A percentile compares a stretch with the other conserved stretches of the same genome.
Evolutionary conservation across 441 rosid species (phyloP).

Genomic region (Pelargonium cotyledonis): DNA sequence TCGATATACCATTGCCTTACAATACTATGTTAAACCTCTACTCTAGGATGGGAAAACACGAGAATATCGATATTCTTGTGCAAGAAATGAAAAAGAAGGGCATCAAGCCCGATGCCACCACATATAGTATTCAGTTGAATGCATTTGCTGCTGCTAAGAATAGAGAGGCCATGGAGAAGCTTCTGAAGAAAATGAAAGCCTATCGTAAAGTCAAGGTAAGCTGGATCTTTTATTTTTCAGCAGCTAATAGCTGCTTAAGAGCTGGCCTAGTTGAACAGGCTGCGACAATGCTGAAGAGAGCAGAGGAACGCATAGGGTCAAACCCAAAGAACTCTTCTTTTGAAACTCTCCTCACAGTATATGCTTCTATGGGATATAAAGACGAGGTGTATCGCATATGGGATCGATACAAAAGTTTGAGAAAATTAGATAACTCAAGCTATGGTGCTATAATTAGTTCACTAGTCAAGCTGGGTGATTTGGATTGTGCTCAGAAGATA

Average conservation of each 20-base stretch:
- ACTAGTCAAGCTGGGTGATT: background rate
- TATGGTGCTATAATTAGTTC: conserved; percentile 2
- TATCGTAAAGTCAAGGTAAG: conserved; percentile 23
- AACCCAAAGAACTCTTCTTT: conserved; percentile 17
- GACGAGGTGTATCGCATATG: conserved; percentile 37
- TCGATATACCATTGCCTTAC: conserved; percentile 20
- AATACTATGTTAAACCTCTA: conserved; percentile 39
- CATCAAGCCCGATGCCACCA: conserved; percentile 18
- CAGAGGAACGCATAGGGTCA: conserved; percentile 18
- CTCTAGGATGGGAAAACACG: conserved; percentile 21
- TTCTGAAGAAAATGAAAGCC: conserved; percentile 29
- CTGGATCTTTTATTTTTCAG: conserved; percentile 29
- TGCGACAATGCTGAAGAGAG: conserved; percentile 24
- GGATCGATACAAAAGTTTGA: conserved; percentile 11
- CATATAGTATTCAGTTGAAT: conserved; percentile 30
- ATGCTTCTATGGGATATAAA: conserved; percentile 30
- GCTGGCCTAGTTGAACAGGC: conserved; percentile 32
- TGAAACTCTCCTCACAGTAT: conserved; percentile 29
- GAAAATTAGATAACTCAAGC: background rate
- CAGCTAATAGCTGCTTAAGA: conserved; percentile 35
- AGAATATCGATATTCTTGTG: conserved; percentile 32
- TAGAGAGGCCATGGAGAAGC: conserved; percentile 34
- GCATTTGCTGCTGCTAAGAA: conserved; percentile 31
- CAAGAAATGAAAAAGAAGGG: conserved; percentile 41
- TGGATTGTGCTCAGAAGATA: conserved; percentile 3